Conservation (phyloP, 257 asterid species). For the Salvia rosmarinus region DNA sequence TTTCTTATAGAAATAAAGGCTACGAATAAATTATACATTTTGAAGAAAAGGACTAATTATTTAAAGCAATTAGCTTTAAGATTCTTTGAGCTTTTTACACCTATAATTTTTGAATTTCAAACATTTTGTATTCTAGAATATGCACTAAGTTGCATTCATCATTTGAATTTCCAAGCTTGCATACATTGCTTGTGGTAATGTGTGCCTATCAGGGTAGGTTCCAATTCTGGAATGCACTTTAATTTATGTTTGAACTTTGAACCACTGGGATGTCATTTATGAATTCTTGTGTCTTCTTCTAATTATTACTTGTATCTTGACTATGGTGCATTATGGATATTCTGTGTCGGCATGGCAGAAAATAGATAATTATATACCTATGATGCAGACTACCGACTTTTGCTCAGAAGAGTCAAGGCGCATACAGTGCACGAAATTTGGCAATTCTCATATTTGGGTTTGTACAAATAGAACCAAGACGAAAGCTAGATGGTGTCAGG, state of each 20-base stretch:
- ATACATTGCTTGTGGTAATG: neutral
- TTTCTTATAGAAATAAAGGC: too few relatives aligned
- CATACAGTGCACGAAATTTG: constrained; percentile 98
- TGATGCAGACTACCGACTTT: constrained; percentile 75
- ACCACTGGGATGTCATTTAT: constrained; percentile 7
- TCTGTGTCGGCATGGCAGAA: constrained; percentile 3
- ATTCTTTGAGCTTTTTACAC: too few relatives aligned
- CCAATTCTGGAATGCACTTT: neutral
- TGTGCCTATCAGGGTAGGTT: neutral
- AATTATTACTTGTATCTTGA: constrained; percentile 10
- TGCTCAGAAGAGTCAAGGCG: constrained; percentile 92
- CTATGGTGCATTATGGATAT: neutral
- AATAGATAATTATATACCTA: constrained; percentile 22
- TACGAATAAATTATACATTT: too few relatives aligned
- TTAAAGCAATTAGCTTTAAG: too few relatives aligned
- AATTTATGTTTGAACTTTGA: constrained; percentile 2
- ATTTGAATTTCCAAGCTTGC: too few relatives aligned
- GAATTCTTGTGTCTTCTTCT: constrained; percentile 15
- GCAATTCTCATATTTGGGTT: constrained; percentile 91
- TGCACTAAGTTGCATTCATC: too few relatives aligned
- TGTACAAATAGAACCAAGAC: constrained; percentile 88
- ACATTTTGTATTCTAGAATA: too few relatives aligned
- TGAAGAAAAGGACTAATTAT: too few relatives aligned
- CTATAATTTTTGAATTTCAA: too few relatives aligned
- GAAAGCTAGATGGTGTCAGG: constrained; percentile 99